A percentile compares a stretch with the other conserved stretches of the same genome.
These are phyloP conservation scores for Penicillium mononematosum DNA, from an alignment of 495 filamentous ascomycete species.

Conservation along the genomic window DNA sequence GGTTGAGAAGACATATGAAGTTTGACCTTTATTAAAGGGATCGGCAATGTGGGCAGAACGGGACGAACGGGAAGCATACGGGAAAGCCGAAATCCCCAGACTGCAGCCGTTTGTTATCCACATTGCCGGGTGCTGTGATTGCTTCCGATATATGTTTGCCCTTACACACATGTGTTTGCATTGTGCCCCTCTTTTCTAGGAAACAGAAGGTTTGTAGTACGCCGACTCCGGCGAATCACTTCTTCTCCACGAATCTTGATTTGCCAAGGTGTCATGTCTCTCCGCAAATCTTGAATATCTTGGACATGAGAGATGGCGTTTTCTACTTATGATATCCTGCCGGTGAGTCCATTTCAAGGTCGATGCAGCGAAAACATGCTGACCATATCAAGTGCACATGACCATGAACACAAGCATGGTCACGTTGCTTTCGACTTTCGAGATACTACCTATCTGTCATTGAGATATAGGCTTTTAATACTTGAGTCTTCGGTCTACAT, in stretches of 20 bases:
- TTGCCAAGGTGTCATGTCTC: background rate
- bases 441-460: background rate
- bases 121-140: background rate
- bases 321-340: background rate
- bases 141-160: background rate
- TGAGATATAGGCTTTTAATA: background rate
- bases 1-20: background rate
- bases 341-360: background rate
- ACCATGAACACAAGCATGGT: background rate
- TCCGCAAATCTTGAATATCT: background rate
- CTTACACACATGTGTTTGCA: background rate
- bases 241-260: background rate
- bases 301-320: too few species aligned
- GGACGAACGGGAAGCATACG: background rate
- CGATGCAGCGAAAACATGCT: background rate
- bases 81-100: background rate
- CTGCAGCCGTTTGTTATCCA: background rate
- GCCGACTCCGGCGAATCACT: background rate
- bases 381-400: background rate
- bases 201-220: background rate
- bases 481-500: background rate
- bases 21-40: background rate
- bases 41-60: background rate
- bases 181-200: too few species aligned
- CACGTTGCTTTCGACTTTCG: background rate